phyloP scores from a whole-genome alignment of 176 grass and related monocot genomes.

The Cenchrus purpureus region DNA sequence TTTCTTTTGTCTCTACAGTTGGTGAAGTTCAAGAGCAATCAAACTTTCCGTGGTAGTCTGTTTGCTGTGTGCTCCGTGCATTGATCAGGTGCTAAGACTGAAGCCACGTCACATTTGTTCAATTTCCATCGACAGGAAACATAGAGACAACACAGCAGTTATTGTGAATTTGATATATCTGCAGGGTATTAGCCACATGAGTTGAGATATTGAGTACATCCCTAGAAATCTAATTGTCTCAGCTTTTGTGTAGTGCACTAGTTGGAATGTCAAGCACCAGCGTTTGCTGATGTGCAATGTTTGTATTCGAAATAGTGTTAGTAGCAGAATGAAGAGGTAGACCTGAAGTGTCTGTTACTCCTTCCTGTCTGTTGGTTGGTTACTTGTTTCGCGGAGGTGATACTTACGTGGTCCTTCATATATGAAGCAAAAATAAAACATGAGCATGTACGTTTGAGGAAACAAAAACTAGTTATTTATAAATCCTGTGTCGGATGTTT shows the following conservation, averaged over 20 bases:
- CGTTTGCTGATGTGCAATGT: neutral
- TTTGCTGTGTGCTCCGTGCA: neutral
- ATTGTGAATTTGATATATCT: neutral
- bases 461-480: too few relatives aligned
- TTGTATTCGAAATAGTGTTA: neutral
- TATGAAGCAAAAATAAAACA: too few relatives aligned
- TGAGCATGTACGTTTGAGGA: too few relatives aligned
- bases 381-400: neutral
- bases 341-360: neutral
- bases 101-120: neutral
- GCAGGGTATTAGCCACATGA: neutral
- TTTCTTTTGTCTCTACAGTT: conserved; percentile 42
- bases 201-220: neutral
- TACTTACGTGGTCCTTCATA: too few relatives aligned
- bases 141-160: neutral
- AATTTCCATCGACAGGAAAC: conserved; percentile 4
- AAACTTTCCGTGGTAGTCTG: conserved; percentile 25
- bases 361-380: neutral
- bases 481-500: too few relatives aligned
- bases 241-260: neutral
- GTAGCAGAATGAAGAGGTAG: neutral
- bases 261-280: neutral
- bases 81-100: neutral
- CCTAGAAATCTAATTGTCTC: neutral
- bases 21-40: conserved; percentile 56